Evolutionary conservation across 495 filamentous ascomycete species (phyloP).

Genomic region (Aspergillus incahuasiensis): DNA sequence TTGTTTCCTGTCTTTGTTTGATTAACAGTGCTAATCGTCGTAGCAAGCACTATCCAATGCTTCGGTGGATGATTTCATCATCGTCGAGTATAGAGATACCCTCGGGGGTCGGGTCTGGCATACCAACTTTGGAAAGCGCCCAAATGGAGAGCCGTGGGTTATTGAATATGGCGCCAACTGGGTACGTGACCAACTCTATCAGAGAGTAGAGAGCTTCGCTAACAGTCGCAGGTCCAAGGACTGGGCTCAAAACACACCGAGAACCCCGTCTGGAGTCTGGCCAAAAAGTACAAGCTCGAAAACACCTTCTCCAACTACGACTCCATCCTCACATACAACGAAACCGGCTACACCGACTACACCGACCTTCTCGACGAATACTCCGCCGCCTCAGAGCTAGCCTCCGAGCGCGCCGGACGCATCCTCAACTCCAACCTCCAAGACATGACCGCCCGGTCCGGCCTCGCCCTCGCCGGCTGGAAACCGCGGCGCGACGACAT

Average conservation of each 20-base stretch:
- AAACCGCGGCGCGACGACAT: slow-evolving; percentile 53
- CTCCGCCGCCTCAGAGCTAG: slow-evolving; percentile 43
- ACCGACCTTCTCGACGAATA: slow-evolving; percentile 47
- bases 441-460: slow-evolving; percentile 58
- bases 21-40: neutral
- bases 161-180: slow-evolving; percentile 70
- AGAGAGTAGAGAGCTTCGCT: neutral
- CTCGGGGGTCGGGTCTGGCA: slow-evolving; percentile 59
- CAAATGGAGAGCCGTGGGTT: slow-evolving; percentile 49
- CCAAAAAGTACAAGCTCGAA: slow-evolving; percentile 58
- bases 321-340: slow-evolving; percentile 57
- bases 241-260: slow-evolving; percentile 42
- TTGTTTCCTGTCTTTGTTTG: slow-evolving; percentile 13
- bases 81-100: slow-evolving; percentile 61
- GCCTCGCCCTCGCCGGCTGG: slow-evolving; percentile 59
- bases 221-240: slow-evolving; percentile 52
- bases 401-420: slow-evolving; percentile 53
- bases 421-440: slow-evolving; percentile 58
- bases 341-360: slow-evolving; percentile 50
- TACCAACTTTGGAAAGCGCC: slow-evolving; percentile 54
- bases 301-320: slow-evolving; percentile 61
- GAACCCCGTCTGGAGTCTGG: slow-evolving; percentile 69
- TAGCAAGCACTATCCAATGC: slow-evolving; percentile 62
- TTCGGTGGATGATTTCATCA: slow-evolving; percentile 63
- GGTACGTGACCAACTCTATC: slow-evolving; percentile 27